Conservation (phyloP, 371 early-diverging fungal genomes). For the Rhizomucor pusillus region DNA sequence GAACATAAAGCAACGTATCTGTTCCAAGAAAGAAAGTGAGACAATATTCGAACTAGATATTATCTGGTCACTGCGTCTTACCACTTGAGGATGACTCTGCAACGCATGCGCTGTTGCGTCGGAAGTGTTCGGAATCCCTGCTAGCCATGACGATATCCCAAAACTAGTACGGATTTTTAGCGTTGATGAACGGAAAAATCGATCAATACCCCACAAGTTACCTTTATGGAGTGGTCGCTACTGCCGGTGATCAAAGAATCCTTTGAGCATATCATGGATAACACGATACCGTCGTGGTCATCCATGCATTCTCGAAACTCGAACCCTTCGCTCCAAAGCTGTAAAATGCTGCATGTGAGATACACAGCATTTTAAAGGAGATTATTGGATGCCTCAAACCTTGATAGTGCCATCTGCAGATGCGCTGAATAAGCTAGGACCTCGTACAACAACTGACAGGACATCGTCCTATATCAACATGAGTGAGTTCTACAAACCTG, state of each 20-base stretch:
- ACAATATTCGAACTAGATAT: neutral
- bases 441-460: slow-evolving; percentile 49
- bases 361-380: neutral
- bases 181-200: too few species aligned
- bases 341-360: slow-evolving; percentile 1
- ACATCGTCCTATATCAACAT: slow-evolving; percentile 58
- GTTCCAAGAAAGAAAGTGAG: neutral
- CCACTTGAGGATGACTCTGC: slow-evolving; percentile 28
- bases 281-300: slow-evolving; percentile 64
- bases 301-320: slow-evolving; percentile 58
- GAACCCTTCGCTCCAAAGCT: slow-evolving; percentile 72
- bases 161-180: slow-evolving; percentile 14
- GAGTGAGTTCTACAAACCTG: neutral
- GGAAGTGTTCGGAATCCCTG: slow-evolving; percentile 21
- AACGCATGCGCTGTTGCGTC: slow-evolving; percentile 20
- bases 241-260: slow-evolving; percentile 65
- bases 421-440: slow-evolving; percentile 60
- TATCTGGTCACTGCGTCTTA: slow-evolving; percentile 1
- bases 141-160: slow-evolving; percentile 30
- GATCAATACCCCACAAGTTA: too few species aligned
- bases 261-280: slow-evolving; percentile 61
- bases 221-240: slow-evolving; percentile 69
- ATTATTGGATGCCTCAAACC: slow-evolving; percentile 24
- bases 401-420: slow-evolving; percentile 79
- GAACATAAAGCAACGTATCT: slow-evolving; percentile 62